Evolutionary conservation across 1,284 basidiomycete genomes (phyloP), one percentile per base, ranked within the genome.

Genomic region (Trichosporon sp.): DNA sequence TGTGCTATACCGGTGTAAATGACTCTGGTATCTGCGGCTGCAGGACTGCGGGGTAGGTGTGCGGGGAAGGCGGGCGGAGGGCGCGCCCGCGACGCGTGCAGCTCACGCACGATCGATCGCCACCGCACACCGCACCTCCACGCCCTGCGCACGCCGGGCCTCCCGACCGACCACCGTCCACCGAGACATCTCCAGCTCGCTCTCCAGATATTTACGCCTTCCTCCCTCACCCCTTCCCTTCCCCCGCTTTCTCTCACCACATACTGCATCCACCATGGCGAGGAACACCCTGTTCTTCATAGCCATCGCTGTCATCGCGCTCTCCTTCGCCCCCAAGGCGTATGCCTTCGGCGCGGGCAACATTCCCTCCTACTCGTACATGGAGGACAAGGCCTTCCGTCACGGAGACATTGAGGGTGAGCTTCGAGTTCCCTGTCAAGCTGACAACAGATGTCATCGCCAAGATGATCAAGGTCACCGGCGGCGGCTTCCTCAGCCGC

Each of bases 401-500:
- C 92, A 94, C 79, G 92, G 92, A 44, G 92, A 93, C 81, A 93
- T 93, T 71, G 91, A 92, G 56, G 56, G 56, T 60, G 53, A 53
- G 51, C 21, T 13, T 4, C 21, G 21, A 27, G 15, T 8, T 1
- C 3, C 23, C 23, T 53, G 2, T 21, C 25, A 18, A 34, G 62
- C 62, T 62, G 76, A 60, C 29, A 8, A n/a, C 56, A 60, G 77
- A 65, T 68, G 66, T 77, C 67, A 75, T 80, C 62, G 75, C 68
- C 9, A 64, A 62, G 31, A 78, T 92, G 12, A 83, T 88, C 68
- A 92, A 93, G 83, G 87, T 87, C 65, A 86, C 85, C 25, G 87
- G 86, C 3, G 86, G 88, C 58, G 86, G 87, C 18, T 88, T 88
- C 70, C 88, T 92, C 71, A 87, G 88, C 0, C 87, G 88, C 72